Base-by-base conservation (phyloP, 148 eudicot genomes). In the Persicaria tinctoria region DNA sequence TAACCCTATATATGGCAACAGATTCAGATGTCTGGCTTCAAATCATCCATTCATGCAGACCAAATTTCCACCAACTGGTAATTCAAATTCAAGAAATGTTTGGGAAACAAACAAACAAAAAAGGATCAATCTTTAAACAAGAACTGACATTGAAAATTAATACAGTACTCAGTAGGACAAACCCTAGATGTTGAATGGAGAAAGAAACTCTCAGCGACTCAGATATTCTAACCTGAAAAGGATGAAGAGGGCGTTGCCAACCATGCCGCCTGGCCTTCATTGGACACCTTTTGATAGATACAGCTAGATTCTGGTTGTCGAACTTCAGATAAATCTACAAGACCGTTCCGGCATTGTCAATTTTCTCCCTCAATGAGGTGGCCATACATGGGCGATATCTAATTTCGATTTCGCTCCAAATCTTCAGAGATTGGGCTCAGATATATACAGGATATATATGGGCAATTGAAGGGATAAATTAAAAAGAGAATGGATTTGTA, bases 171-270 rank as follows among this genome's bases (percentile, higher is more conserved):
- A 4, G 54, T 14, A 20, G 5, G 7, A 10, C 44, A 8, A 50
- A 79, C 59, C 48, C 54, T 4, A 59, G 23, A 14, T 5, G 59
- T 50, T 72, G 41, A 68, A 53, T 6, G 49, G 18, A 51, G 23
- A 16, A n/a, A 9, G 8, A 7, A 27, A n/a, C 32, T 10, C 11
- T 18, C n/a, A 74, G 51, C 8, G 47, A 12, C 8, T 45, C 63
- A 45, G 51, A 2, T 9, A 48, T 8, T 8, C 20, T 14, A 77
- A 93, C 98, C 96, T 93, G 98, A 73, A 93, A 83, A 79, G 93
- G 93, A 72, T 93, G 96, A 64, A 93, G 92, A 72, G 98, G 96
- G 48, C 83, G 93, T 78, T 93, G 93, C 98, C 98, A 93, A 50
- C 98, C 98, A 86, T 93, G 93, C 79, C 93, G 89, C 76, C 96